Percentiles rank a stretch among this genome's conserved stretches.
These are phyloP conservation scores for Trichoderma sp. DNA, from an alignment of 2,329 filamentous ascomycete species.

Conservation along the genomic window DNA sequence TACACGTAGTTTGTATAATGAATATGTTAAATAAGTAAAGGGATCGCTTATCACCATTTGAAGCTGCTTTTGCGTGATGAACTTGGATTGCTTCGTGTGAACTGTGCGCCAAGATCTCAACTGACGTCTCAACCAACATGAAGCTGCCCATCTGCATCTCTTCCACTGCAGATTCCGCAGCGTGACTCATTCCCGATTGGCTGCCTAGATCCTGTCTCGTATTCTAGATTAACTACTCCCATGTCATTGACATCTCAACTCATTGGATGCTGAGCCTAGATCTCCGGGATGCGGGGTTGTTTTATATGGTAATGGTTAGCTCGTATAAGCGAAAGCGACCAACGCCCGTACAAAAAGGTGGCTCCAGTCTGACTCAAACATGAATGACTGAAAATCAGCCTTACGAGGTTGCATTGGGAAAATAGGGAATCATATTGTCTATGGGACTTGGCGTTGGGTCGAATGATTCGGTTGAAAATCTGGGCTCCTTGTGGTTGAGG, in stretches of 20 bases:
- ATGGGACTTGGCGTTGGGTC: not conserved
- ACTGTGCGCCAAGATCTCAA: not conserved
- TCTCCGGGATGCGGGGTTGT: not conserved
- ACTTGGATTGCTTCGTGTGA: not conserved
- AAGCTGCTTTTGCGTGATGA: not conserved
- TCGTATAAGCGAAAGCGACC: not conserved
- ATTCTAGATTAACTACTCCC: not conserved
- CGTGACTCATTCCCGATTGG: not conserved
- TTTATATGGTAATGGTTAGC: not conserved
- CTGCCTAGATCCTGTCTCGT: not conserved
- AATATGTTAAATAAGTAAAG: too few relatives aligned
- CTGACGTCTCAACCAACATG: not conserved
- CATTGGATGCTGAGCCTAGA: not conserved
- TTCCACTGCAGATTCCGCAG: not conserved
- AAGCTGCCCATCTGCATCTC: not conserved
- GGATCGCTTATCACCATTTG: not conserved
- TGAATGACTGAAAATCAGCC: not conserved
- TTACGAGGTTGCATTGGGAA: not conserved
- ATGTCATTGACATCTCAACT: not conserved
- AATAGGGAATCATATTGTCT: not conserved
- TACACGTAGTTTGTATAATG: too few relatives aligned
- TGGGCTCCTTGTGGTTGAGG: not conserved
- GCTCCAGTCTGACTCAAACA: slow-evolving; percentile 1
- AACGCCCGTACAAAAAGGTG: not conserved
- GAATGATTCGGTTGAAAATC: not conserved